These are phyloP conservation scores for Boletus tomentosulus DNA, from an alignment of 768 basidiomycete genomes.

Conservation along the genomic window DNA sequence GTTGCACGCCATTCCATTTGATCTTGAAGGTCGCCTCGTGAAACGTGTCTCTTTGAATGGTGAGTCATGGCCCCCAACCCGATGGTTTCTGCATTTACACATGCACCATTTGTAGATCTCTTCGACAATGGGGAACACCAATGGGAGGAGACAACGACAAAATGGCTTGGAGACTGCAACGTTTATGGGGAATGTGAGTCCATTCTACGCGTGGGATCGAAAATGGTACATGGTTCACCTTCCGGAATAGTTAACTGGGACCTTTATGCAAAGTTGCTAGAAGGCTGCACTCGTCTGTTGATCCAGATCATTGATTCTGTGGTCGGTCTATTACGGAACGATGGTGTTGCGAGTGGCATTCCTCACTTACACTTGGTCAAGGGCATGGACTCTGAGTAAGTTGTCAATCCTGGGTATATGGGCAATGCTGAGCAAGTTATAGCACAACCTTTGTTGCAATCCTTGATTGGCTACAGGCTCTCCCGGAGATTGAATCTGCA, in stretches of 20 bases:
- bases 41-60: constrained; percentile 44
- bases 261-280: constrained; percentile 44
- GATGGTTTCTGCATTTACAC: neutral
- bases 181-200: constrained; percentile 46
- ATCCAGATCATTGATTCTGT: constrained; percentile 34
- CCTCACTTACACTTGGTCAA: constrained; percentile 33
- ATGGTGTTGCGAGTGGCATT: constrained; percentile 26
- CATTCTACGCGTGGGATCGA: neutral
- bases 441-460: constrained; percentile 25
- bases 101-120: constrained; percentile 14
- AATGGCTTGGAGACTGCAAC: constrained; percentile 22
- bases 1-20: constrained; percentile 43
- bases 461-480: constrained; percentile 22
- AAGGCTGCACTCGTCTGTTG: constrained; percentile 38
- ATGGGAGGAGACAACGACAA: constrained; percentile 21
- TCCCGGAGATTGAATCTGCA: constrained; percentile 17
- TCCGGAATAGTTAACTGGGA: constrained; percentile 50
- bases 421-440: constrained; percentile 1
- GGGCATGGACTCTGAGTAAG: constrained; percentile 41
- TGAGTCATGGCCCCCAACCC: constrained; percentile 28
- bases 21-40: constrained; percentile 56
- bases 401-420: neutral
- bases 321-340: constrained; percentile 26
- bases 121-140: constrained; percentile 21
- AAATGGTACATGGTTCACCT: constrained; percentile 1